phyloP scores from a whole-genome alignment of 257 asterid genomes.

The Avicennia marina region DNA sequence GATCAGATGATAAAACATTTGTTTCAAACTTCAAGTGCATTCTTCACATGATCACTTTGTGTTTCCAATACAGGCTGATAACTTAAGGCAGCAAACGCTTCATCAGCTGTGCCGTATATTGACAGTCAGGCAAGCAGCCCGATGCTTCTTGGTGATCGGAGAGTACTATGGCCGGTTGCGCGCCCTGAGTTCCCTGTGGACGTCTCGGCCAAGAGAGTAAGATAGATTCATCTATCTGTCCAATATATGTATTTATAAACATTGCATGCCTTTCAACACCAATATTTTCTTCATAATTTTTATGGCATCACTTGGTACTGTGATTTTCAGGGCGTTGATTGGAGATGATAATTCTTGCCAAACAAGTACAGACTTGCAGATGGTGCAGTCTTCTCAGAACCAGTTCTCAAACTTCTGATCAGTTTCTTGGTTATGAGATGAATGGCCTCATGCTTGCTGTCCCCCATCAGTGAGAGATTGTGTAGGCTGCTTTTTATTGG shows the following conservation, averaged over 20 bases:
- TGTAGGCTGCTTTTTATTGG: too few species aligned
- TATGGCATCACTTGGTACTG: background rate
- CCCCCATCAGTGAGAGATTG: too few species aligned
- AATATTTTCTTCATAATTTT: too few species aligned
- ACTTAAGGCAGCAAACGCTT: slow-evolving; percentile 86
- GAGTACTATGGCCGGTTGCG: slow-evolving; percentile 90
- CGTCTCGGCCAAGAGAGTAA: slow-evolving; percentile 91
- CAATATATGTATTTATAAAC: too few species aligned
- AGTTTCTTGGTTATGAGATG: too few species aligned
- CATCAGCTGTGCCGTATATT: slow-evolving; percentile 69
- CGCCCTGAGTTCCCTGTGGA: slow-evolving; percentile 90
- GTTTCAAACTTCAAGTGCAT: too few species aligned
- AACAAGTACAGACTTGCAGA: slow-evolving; percentile 60
- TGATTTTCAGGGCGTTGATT: slow-evolving; percentile 43
- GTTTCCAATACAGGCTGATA: slow-evolving; percentile 64
- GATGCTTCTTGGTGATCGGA: slow-evolving; percentile 81
- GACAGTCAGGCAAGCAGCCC: slow-evolving; percentile 80
- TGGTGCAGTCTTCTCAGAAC: slow-evolving; percentile 61
- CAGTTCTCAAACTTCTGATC: slow-evolving; percentile 74
- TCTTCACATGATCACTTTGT: too few species aligned
- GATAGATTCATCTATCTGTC: too few species aligned
- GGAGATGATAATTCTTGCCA: slow-evolving; percentile 75
- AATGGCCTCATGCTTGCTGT: too few species aligned
- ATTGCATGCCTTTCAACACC: too few species aligned
- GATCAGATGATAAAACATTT: too few species aligned